phyloP scores from a whole-genome alignment of 306 rosid species.

The Rosa persica region DNA sequence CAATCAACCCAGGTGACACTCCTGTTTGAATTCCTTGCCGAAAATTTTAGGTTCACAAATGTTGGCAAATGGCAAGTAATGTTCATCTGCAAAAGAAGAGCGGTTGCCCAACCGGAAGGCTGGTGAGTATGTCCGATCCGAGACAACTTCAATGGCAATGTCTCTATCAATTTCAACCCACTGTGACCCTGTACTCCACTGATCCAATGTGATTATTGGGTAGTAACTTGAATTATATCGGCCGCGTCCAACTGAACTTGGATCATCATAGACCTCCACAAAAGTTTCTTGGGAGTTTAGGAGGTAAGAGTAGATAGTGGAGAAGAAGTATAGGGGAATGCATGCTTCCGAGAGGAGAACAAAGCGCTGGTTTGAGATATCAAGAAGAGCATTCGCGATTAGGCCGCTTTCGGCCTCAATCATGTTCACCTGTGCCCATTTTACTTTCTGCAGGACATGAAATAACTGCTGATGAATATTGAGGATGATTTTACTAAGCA shows the following conservation, averaged over 20 bases:
- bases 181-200: slow-evolving; percentile 36
- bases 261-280: slow-evolving; percentile 22
- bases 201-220: slow-evolving; percentile 20
- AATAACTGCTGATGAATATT: not conserved
- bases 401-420: slow-evolving; percentile 16
- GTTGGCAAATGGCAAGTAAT: slow-evolving; percentile 32
- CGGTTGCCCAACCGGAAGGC: slow-evolving; percentile 16
- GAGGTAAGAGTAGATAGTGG: slow-evolving; percentile 19
- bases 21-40: slow-evolving; percentile 11
- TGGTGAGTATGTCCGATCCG: slow-evolving; percentile 14
- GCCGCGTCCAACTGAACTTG: slow-evolving; percentile 19
- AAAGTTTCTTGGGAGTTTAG: not conserved
- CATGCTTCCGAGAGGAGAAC: slow-evolving; percentile 20
- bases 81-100: slow-evolving; percentile 30
- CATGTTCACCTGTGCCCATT: slow-evolving; percentile 16
- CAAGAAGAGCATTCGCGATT: slow-evolving; percentile 23
- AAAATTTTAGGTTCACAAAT: slow-evolving; percentile 6
- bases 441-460: slow-evolving; percentile 7
- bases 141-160: slow-evolving; percentile 16
- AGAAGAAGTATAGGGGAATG: slow-evolving; percentile 26
- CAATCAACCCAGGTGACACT: slow-evolving; percentile 37
- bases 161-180: slow-evolving; percentile 29
- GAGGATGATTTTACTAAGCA: not conserved
- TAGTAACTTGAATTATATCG: slow-evolving; percentile 13
- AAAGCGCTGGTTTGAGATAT: slow-evolving; percentile 16